phyloP scores from a whole-genome alignment of 345 rosid genomes.

The Eutrema heterophyllum region DNA sequence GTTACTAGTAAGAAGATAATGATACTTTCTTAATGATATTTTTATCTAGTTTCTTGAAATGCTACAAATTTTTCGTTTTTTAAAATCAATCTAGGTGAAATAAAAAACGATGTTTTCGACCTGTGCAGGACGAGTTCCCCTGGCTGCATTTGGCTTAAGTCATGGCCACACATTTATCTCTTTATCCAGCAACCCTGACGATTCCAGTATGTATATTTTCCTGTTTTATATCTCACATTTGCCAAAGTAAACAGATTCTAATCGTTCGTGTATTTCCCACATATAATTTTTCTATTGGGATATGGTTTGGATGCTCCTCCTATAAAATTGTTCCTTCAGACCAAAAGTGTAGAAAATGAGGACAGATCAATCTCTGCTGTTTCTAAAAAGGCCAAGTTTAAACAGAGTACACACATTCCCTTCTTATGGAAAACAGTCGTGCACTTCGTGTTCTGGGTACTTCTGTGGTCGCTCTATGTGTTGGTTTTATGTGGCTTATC shows the following conservation, averaged over 20 bases:
- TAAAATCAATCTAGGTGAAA: neutral
- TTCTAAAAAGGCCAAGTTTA: constrained; percentile 20
- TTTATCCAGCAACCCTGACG: constrained; percentile 67
- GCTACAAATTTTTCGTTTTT: neutral
- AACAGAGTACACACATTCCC: constrained; percentile 30
- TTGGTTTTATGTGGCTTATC: constrained; percentile 61
- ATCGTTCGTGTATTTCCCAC: constrained; percentile 25
- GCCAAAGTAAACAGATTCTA: neutral
- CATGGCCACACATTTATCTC: constrained; percentile 84
- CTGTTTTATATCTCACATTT: neutral
- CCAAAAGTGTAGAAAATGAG: constrained; percentile 26
- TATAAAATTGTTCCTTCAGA: constrained; percentile 51
- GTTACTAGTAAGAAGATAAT: constrained; percentile 53
- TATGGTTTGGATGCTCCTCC: constrained; percentile 88
- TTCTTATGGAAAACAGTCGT: constrained; percentile 57
- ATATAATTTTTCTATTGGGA: constrained; percentile 71
- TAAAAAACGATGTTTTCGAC: neutral
- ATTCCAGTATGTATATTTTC: constrained; percentile 57
- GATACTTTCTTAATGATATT: neutral
- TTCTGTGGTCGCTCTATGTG: constrained; percentile 64
- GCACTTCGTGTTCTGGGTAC: constrained; percentile 65
- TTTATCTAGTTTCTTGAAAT: neutral
- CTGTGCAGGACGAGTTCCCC: constrained; percentile 60
- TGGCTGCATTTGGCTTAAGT: constrained; percentile 95
- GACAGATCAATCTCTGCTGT: constrained; percentile 29